These are phyloP conservation scores for Phytophthora idaei DNA, from an alignment of 352 stramenopile species.

Conservation along the genomic window DNA sequence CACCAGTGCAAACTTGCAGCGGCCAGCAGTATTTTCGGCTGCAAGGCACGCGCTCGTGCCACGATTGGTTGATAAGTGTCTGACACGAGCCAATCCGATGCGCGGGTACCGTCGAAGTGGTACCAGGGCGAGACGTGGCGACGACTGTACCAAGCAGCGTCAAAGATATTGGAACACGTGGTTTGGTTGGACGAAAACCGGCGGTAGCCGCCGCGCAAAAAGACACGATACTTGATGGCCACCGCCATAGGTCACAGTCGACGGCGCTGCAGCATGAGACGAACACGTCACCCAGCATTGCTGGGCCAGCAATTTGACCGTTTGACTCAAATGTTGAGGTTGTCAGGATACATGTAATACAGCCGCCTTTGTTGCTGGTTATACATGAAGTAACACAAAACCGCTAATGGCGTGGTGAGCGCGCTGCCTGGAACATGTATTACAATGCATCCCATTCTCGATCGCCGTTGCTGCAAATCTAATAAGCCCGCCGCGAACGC, in stretches of 20 bases:
- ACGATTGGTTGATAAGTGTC: conserved; percentile 16
- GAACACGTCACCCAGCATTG: neutral
- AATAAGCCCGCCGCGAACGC: conserved; percentile 15
- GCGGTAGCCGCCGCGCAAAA: conserved; percentile 11
- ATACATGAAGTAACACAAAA: too few species aligned
- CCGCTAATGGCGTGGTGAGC: too few species aligned
- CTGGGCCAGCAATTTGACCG: neutral
- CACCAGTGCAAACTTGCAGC: neutral
- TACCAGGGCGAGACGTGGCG: conserved; percentile 4
- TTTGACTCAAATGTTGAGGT: neutral
- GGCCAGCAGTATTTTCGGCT: conserved; percentile 33
- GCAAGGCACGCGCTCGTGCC: conserved; percentile 1
- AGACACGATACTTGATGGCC: conserved; percentile 15
- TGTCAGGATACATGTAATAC: too few species aligned
- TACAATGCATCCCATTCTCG: conserved; percentile 5
- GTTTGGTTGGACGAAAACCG: conserved; percentile 1
- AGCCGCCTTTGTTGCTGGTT: too few species aligned
- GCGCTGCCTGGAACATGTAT: too few species aligned
- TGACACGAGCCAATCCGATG: conserved; percentile 11
- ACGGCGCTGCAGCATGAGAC: conserved; percentile 2
- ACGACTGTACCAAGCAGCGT: conserved; percentile 7
- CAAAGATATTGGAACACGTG: conserved; percentile 12
- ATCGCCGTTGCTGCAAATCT: neutral
- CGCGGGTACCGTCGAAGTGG: conserved; percentile 1
- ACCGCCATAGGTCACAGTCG: neutral